Evolutionary conservation across 257 asterid genomes (phyloP).

Genomic region (Echites panduratus): DNA sequence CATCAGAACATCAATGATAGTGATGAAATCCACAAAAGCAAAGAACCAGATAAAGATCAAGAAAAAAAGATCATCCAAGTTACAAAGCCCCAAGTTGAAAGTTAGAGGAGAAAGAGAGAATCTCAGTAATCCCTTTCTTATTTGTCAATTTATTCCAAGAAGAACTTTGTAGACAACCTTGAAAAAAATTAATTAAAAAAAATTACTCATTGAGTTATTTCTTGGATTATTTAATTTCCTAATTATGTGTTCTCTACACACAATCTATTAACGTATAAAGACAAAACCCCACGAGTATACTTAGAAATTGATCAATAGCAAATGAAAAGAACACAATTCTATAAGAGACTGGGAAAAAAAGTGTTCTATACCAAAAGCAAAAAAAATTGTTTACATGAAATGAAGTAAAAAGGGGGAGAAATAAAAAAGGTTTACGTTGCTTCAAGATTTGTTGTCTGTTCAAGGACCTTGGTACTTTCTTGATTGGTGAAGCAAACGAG

Average conservation of each 20-base stretch:
- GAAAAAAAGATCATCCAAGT: constrained; percentile 4
- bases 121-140: constrained; percentile 40
- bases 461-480: constrained; percentile 7
- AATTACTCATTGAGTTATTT: constrained; percentile 1
- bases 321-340: constrained; percentile 26
- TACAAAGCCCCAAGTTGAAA: constrained; percentile 22
- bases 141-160: constrained; percentile 31
- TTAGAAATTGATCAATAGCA: constrained; percentile 11
- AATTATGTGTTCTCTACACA: constrained; percentile 14
- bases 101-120: constrained; percentile 14
- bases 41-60: not conserved
- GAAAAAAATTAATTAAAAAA: constrained; percentile 7
- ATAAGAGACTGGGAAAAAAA: constrained; percentile 2
- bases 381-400: not conserved
- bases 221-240: constrained; percentile 16
- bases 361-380: not conserved
- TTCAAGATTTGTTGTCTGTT: constrained; percentile 16
- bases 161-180: constrained; percentile 14
- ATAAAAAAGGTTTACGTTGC: constrained; percentile 10
- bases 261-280: constrained; percentile 26
- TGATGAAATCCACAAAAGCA: constrained; percentile 17
- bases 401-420: not conserved
- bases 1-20: constrained; percentile 18
- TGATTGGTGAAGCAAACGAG: constrained; percentile 4
- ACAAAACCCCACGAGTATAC: constrained; percentile 21